phyloP scores from a whole-genome alignment of 768 basidiomycete species.

The Coprinopsis marcescibilis region DNA sequence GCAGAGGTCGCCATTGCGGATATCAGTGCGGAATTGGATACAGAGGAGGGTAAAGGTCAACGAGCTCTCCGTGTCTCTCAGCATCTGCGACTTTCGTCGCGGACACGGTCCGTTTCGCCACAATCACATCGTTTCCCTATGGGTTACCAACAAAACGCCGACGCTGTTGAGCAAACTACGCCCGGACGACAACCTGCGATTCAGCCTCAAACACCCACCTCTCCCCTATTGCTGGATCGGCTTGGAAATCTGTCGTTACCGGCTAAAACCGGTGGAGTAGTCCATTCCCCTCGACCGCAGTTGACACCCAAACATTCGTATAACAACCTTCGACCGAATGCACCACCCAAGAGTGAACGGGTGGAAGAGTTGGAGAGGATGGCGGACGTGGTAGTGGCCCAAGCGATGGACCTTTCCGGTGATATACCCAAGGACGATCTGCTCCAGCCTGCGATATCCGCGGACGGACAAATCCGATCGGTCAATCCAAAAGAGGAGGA shows the following conservation, averaged over 20 bases:
- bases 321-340: too few relatives aligned
- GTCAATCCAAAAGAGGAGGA: slow-evolving; percentile 7
- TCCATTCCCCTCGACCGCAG: slow-evolving; percentile 65
- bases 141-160: slow-evolving; percentile 19
- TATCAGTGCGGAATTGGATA: slow-evolving; percentile 20
- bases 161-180: not conserved
- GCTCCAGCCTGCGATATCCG: slow-evolving; percentile 6
- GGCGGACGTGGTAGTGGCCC: slow-evolving; percentile 50
- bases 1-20: slow-evolving; percentile 1
- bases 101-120: slow-evolving; percentile 59
- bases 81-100: slow-evolving; percentile 51
- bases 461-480: slow-evolving; percentile 12
- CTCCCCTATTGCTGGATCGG: not conserved
- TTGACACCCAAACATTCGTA: slow-evolving; percentile 61
- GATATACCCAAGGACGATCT: slow-evolving; percentile 28
- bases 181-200: not conserved
- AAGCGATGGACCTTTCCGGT: slow-evolving; percentile 30
- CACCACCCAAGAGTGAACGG: slow-evolving; percentile 45
- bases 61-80: slow-evolving; percentile 53
- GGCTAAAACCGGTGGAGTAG: slow-evolving; percentile 25
- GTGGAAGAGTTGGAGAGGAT: slow-evolving; percentile 70
- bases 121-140: slow-evolving; percentile 49
- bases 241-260: slow-evolving; percentile 21
- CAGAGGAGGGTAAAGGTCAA: slow-evolving; percentile 57
- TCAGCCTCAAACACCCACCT: slow-evolving; percentile 1